These are phyloP conservation scores for Handroanthus guayacan DNA, from an alignment of 257 asterid species.

Conservation along the genomic window DNA sequence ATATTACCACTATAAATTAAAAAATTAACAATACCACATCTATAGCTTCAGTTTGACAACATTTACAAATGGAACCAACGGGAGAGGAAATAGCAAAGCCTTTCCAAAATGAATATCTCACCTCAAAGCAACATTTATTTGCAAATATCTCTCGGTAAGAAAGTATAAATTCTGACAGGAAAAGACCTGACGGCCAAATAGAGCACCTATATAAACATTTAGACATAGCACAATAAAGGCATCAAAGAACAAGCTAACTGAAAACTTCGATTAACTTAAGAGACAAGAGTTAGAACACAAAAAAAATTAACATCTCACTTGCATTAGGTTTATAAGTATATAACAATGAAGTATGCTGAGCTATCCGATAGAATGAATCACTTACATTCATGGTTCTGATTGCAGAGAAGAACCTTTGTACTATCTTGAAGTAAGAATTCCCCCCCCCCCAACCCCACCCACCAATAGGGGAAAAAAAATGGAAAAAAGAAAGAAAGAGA, in stretches of 20 bases:
- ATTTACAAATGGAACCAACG: constrained; percentile 9
- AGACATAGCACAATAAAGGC: constrained; percentile 17
- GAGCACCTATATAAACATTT: constrained; percentile 68
- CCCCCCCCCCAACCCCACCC: too few species aligned
- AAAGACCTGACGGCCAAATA: constrained; percentile 95
- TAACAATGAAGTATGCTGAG: too few species aligned
- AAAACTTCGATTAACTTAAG: neutral
- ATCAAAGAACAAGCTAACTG: constrained; percentile 1
- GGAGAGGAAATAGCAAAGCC: constrained; percentile 11
- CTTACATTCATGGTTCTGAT: neutral
- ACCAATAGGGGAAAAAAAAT: too few species aligned
- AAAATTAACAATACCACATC: neutral
- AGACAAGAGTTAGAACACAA: neutral
- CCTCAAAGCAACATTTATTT: constrained; percentile 91
- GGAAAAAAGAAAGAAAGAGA: too few species aligned
- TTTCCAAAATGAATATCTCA: constrained; percentile 44
- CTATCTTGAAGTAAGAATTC: constrained; percentile 11
- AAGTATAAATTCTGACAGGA: constrained; percentile 91
- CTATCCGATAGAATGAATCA: neutral
- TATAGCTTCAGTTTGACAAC: constrained; percentile 5
- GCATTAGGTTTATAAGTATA: neutral
- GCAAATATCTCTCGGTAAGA: constrained; percentile 81
- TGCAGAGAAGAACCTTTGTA: constrained; percentile 11
- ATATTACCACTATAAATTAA: neutral
- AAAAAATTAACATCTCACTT: neutral